Base-by-base conservation (phyloP, 2,329 filamentous ascomycete genomes). In the Alternaria atra region DNA sequence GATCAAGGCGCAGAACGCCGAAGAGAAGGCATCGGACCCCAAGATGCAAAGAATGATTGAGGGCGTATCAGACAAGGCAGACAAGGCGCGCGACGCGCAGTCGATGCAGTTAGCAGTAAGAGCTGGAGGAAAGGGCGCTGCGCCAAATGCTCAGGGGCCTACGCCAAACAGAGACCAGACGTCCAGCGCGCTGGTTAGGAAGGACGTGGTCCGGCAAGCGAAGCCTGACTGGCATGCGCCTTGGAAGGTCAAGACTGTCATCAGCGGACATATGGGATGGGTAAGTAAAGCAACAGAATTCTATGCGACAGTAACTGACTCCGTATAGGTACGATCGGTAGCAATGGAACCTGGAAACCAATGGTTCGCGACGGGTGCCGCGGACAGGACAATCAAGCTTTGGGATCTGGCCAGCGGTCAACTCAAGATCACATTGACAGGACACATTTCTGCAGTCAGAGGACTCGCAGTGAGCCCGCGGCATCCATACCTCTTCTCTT, bases 171-270 rank as follows among this genome's bases (percentile, higher is more conserved):
- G 80, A 51, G 79, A 86, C 53, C 79, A 82, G 29, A 83, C 83
- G 15, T 83, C 83, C 1, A 84, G 84, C 58, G 88, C 87, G 67
- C 77, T 91, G 58, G 86, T 91, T 17, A 83, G 88, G 59, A 85
- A 88, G 69, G 87, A 89, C 42, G 87, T 86, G 15, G 86, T 90
- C 55, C 83, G 87, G 69, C 89, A 90, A 69, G 84, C 89, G 58
- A 93, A 90, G 77, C 96, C 96, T 1, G 91, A 97, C 60, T 99
- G 95, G 95, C 95, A 99, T 78, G 88, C 94, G 63, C 96, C 96
- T 12, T 99, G 96, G 95, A 98, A 97, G 85, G 65, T 98, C 61
- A 96, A 97, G 91, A 89, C 95, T 63, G 96, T 99, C 63, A 97
- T 99, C 67, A 97, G 93, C 0, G 95, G 96, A 15, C 95, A 98